A percentile compares a stretch with the other conserved stretches of the same genome.
Conservation (phyloP, 140 eudicot genomes). For the Stevia rebaudiana region DNA sequence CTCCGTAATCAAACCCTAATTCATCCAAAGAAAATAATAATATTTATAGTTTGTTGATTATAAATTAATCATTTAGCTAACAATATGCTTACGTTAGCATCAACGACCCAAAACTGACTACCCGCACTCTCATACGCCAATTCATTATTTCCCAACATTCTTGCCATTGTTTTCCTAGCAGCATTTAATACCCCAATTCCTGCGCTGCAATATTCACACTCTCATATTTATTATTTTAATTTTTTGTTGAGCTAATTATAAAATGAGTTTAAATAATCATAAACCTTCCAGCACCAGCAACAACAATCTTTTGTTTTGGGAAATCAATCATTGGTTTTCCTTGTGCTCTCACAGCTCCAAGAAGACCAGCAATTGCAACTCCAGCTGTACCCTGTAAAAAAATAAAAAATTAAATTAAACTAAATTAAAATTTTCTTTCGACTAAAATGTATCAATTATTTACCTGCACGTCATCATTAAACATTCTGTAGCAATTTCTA, state of each 20-base stretch:
- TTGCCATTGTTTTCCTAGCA: constrained; percentile 98
- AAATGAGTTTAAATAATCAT: neutral
- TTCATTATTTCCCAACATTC: constrained; percentile 88
- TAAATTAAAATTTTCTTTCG: neutral
- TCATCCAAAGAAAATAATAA: constrained; percentile 10
- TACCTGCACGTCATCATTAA: constrained; percentile 98
- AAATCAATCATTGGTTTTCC: constrained; percentile 94
- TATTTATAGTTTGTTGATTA: neutral
- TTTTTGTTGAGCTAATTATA: neutral
- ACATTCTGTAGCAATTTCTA: constrained; percentile 83
- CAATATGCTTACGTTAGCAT: constrained; percentile 65
- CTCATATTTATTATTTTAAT: neutral
- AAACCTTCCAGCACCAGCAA: constrained; percentile 99
- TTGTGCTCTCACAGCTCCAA: constrained; percentile 99
- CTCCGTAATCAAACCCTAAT: constrained; percentile 86
- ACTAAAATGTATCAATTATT: constrained; percentile 2
- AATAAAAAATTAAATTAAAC: neutral
- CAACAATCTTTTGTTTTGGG: constrained; percentile 90
- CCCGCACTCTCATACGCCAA: constrained; percentile 87
- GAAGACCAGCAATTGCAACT: constrained; percentile 98
- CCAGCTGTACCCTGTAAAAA: constrained; percentile 87
- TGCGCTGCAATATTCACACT: constrained; percentile 56
- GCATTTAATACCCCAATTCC: constrained; percentile 98
- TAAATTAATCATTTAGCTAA: constrained; percentile 2
- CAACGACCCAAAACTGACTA: constrained; percentile 98